Percentiles rank a stretch among this genome's conserved stretches.
phyloP scores from a whole-genome alignment of 495 filamentous ascomycete genomes.

The Aspergillus avenaceus region DNA sequence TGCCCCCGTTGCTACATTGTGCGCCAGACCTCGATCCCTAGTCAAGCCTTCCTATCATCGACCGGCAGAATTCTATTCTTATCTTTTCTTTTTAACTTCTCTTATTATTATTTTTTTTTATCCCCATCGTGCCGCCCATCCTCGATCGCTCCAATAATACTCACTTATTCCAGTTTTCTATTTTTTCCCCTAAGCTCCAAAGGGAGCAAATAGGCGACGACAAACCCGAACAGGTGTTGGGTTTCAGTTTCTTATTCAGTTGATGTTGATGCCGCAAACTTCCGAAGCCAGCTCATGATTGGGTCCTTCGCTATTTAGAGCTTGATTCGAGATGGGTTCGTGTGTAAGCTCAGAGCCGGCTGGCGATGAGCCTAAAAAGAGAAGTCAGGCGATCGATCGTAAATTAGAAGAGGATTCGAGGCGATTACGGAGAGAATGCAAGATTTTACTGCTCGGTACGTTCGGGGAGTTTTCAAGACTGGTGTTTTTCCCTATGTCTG shows the following conservation, averaged over 20 bases:
- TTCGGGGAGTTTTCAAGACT: slow-evolving; percentile 2
- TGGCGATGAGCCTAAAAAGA: slow-evolving; percentile 86
- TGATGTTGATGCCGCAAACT: slow-evolving; percentile 23
- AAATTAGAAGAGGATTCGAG: slow-evolving; percentile 89
- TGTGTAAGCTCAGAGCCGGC: slow-evolving; percentile 80
- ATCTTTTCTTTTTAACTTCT: not conserved
- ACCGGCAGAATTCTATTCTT: slow-evolving; percentile 7
- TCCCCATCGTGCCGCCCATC: not conserved
- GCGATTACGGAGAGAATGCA: slow-evolving; percentile 91
- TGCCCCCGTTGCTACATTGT: slow-evolving; percentile 7
- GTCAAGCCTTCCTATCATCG: slow-evolving; percentile 3
- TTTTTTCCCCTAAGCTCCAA: not conserved
- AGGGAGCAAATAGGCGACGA: not conserved
- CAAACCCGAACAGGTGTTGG: slow-evolving; percentile 3
- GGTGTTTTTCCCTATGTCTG: not conserved
- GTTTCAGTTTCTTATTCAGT: slow-evolving; percentile 4
- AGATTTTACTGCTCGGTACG: slow-evolving; percentile 91
- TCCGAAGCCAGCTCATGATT: slow-evolving; percentile 24
- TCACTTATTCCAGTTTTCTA: not conserved
- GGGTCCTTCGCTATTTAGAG: slow-evolving; percentile 23
- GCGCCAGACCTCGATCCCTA: slow-evolving; percentile 14
- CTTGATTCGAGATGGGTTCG: slow-evolving; percentile 63
- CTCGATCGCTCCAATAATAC: slow-evolving; percentile 6
- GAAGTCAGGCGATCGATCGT: slow-evolving; percentile 89
- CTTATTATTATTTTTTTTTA: slow-evolving; percentile 1